Base-by-base conservation (phyloP, 495 filamentous ascomycete genomes). In the Penicillium riverlandense region DNA sequence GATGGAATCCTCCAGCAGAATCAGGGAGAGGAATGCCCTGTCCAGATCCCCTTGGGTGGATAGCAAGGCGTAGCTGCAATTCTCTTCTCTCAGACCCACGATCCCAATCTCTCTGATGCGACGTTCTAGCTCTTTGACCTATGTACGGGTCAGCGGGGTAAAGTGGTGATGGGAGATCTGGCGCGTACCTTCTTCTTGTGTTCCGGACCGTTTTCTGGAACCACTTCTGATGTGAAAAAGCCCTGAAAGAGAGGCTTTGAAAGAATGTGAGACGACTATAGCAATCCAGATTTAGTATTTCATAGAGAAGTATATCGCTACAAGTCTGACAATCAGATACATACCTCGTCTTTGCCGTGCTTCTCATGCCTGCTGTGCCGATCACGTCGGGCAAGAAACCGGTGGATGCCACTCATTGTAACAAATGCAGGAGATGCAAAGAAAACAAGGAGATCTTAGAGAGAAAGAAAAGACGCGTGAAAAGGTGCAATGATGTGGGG, bases 361-460 rank as follows among this genome's bases (percentile, higher is more conserved):
- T 72, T 76, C 40, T 52, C 56, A 56, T 74, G 66, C 47, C 67
- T 63, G 22, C 66, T 69, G 50, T 67, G 65, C 61, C 84, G 88
- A 35, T 90, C 86, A 36, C 86, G 78, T 50, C 82, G 77, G 41
- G 83, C 88, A 40, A 89, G 78, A 53, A 92, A 83, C 49, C 78
- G 67, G 48, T 81, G 74, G 48, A 86, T 75, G 8, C 77, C 78
- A 60, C 72, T 78, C 76, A 80, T 82, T 11, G 37, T 51, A 12
- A 11, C 35, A 30, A 35, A 8, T 22, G 15, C 11, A 42, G n/a
- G 10, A 7, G 7, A 8, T 4, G 32, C 22, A 34, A 29, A 9
- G 28, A 42, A 13, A 11, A 37, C 40, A 35, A 44, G 22, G 40
- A 28, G 30, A 38, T 37, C 40, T 22, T 41, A 48, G 49, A 44